Evolutionary conservation across 2,329 filamentous ascomycete genomes (phyloP), one percentile per base, ranked within the genome.

Genomic region (Ophiostoma australiae): DNA sequence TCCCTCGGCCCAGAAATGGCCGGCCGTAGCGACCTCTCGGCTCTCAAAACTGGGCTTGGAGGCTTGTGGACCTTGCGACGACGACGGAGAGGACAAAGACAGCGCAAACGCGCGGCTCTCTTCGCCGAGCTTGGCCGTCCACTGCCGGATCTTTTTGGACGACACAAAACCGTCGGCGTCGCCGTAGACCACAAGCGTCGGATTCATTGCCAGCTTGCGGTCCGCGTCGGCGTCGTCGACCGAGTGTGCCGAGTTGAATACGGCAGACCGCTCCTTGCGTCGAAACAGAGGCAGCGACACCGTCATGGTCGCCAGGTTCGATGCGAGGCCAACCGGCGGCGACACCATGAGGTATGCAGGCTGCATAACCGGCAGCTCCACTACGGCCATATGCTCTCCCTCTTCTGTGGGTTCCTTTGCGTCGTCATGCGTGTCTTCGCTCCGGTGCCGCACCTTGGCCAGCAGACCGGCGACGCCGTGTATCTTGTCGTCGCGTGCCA

Each of bases 91-190:
- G 3, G 27, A 31, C 27, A 31, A 31, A 31, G 27, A 31, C 27
- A 31, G 27, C 27, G 27, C 27, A 31, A 17, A 13, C 13, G 37
- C 37, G n/a, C n/a, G 8, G 39, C 66, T 67, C n/a, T 74, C 76
- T 8, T 78, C 75, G 44, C 79, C 77, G 65, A 91, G 78, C 65
- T 82, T 83, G 58, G 82, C 80, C 5, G 72, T 67, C 94, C 94
- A 97, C 0, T 82, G 80, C 13, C 86, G 84, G 75, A 94, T 82
- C 78, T 87, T 91, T 72, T 83, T 85, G 3, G 82, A 82, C 0
- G 89, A 86, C 1, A 91, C 89, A 74, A 97, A 96, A 0, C 84
- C 80, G 78, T 98, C 94, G 4, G 85, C 82, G 69, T 90, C 87
- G 1, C 94, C 94, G 76, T 89, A 97, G 0, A 97, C 79, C 0